These are phyloP conservation scores for Oemleria cerasiformis DNA, from an alignment of 306 rosid genomes.

Conservation along the genomic window DNA sequence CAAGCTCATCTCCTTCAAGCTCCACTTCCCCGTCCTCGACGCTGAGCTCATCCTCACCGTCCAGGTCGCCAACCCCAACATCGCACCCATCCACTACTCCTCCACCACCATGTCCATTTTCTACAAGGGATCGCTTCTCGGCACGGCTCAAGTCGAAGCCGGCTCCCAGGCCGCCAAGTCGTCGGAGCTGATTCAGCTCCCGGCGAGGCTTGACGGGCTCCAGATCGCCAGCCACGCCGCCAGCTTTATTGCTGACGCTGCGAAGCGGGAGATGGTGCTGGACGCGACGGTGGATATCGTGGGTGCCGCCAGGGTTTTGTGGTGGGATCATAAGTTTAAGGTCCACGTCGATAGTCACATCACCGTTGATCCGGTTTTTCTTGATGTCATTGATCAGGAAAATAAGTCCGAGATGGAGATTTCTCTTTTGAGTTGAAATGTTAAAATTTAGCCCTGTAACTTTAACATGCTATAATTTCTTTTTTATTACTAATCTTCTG, in stretches of 20 bases:
- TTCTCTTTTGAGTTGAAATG: neutral
- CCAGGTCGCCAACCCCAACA: constrained; percentile 88
- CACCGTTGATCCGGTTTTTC: constrained; percentile 82
- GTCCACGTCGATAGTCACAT: constrained; percentile 76
- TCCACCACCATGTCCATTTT: constrained; percentile 80
- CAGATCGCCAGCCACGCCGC: constrained; percentile 63
- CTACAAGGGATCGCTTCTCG: constrained; percentile 76
- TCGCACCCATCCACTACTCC: constrained; percentile 64
- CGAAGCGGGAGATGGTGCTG: constrained; percentile 68
- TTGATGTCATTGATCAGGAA: constrained; percentile 75
- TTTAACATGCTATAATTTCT: too few species aligned
- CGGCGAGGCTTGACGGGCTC: constrained; percentile 61
- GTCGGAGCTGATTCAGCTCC: constrained; percentile 67
- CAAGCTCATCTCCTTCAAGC: constrained; percentile 62
- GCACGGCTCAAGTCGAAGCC: constrained; percentile 67
- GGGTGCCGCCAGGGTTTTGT: constrained; percentile 66
- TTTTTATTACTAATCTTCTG: too few species aligned
- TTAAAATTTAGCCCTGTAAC: neutral
- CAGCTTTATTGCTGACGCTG: constrained; percentile 50
- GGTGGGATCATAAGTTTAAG: constrained; percentile 73
- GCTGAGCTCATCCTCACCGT: constrained; percentile 69
- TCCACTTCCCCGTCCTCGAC: constrained; percentile 60
- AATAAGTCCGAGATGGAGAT: constrained; percentile 48
- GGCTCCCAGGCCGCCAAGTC: constrained; percentile 73
- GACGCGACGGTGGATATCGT: constrained; percentile 65